Evolutionary conservation across 768 basidiomycete species (phyloP).

Genomic region (Podaxis sp.): DNA sequence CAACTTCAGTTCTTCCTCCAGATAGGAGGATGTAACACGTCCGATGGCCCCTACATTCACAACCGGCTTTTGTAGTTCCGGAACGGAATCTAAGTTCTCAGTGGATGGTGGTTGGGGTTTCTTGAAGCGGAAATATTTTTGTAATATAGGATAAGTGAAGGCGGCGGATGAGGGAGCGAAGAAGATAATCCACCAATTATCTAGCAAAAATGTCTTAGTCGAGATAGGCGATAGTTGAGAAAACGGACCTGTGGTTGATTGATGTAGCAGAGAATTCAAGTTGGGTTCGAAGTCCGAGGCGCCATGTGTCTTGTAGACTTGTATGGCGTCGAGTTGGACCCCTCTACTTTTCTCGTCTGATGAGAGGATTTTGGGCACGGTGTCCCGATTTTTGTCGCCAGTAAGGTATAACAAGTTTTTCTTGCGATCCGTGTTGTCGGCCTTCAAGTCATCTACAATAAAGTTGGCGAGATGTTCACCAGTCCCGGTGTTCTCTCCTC

Average conservation of each 20-base stretch:
- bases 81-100: background rate
- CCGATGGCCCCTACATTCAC: slow-evolving; percentile 21
- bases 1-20: slow-evolving; percentile 18
- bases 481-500: slow-evolving; percentile 58
- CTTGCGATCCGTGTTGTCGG: slow-evolving; percentile 11
- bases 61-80: background rate
- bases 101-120: background rate
- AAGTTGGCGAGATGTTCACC: slow-evolving; percentile 66
- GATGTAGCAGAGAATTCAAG: slow-evolving; percentile 25
- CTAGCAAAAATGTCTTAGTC: background rate
- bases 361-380: slow-evolving; percentile 50
- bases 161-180: slow-evolving; percentile 23
- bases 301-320: slow-evolving; percentile 72
- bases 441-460: slow-evolving; percentile 44
- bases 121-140: slow-evolving; percentile 16
- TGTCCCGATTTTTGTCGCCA: slow-evolving; percentile 85
- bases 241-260: background rate
- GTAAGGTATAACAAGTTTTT: slow-evolving; percentile 68
- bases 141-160: slow-evolving; percentile 17
- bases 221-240: background rate
- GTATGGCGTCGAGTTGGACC: slow-evolving; percentile 47
- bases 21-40: slow-evolving; percentile 18
- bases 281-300: slow-evolving; percentile 50
- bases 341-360: slow-evolving; percentile 28
- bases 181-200: slow-evolving; percentile 23